Conservation (phyloP, 495 filamentous ascomycete genomes). For the Paragyromitra xinjiangensis region DNA sequence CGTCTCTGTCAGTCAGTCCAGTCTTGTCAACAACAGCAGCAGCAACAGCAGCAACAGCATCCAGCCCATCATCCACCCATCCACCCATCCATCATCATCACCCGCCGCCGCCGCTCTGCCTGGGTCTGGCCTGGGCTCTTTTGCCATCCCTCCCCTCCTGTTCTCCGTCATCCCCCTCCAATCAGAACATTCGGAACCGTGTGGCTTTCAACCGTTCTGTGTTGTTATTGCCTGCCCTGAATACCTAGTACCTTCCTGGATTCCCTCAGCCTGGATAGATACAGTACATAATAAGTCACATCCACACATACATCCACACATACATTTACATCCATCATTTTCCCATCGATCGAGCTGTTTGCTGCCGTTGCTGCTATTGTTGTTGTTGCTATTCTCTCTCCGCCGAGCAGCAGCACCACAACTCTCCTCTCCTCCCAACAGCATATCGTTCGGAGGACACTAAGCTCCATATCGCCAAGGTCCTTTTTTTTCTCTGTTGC, state of each 20-base stretch:
- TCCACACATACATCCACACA: slow-evolving; percentile 40
- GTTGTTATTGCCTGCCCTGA: slow-evolving; percentile 35
- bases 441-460: slow-evolving; percentile 27
- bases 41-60: slow-evolving; percentile 38
- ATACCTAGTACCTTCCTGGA: slow-evolving; percentile 41
- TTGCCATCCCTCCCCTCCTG: slow-evolving; percentile 27
- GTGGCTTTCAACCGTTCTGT: slow-evolving; percentile 36
- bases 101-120: background rate
- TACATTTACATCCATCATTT: slow-evolving; percentile 9
- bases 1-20: slow-evolving; percentile 2
- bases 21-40: slow-evolving; percentile 40
- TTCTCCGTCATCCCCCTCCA: slow-evolving; percentile 32
- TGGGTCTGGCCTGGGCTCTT: slow-evolving; percentile 23
- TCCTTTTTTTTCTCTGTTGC: slow-evolving; percentile 29
- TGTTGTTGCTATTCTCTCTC: slow-evolving; percentile 18
- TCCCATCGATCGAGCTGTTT: slow-evolving; percentile 23
- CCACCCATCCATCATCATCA: slow-evolving; percentile 31
- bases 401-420: slow-evolving; percentile 19
- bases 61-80: slow-evolving; percentile 25
- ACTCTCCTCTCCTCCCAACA: slow-evolving; percentile 16
- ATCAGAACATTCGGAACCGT: slow-evolving; percentile 27
- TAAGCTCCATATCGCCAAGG: slow-evolving; percentile 51
- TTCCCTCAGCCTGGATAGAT: slow-evolving; percentile 37
- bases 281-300: slow-evolving; percentile 50
- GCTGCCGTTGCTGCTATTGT: slow-evolving; percentile 1